phyloP scores from a whole-genome alignment of 257 asterid genomes.

The Solanum chiquidenum region DNA sequence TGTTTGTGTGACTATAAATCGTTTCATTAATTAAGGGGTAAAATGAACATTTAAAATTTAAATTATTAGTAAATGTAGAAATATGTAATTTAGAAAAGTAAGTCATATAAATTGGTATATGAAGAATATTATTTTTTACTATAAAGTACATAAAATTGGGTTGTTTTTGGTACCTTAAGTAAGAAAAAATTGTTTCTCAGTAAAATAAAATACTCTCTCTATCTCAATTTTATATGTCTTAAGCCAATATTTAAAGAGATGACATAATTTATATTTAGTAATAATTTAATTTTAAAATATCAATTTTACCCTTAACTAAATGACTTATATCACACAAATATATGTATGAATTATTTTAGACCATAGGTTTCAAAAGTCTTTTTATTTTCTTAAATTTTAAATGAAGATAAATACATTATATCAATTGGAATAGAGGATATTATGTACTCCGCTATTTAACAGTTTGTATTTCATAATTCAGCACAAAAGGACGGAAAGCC shows the following conservation, averaged over 20 bases:
- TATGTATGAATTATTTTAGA: too few relatives aligned
- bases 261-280: background rate
- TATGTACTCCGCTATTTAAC: background rate
- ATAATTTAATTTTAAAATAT: too few relatives aligned
- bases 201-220: background rate
- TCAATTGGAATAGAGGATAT: background rate
- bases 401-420: too few relatives aligned
- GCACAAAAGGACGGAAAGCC: constrained; percentile 12
- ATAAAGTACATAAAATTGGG: background rate
- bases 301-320: too few relatives aligned
- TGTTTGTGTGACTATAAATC: too few relatives aligned
- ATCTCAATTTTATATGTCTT: background rate
- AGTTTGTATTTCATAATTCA: background rate
- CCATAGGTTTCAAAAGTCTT: background rate
- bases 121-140: too few relatives aligned
- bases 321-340: background rate
- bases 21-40: too few relatives aligned
- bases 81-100: too few relatives aligned
- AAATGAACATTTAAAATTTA: too few relatives aligned
- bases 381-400: too few relatives aligned
- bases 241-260: background rate
- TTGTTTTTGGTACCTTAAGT: background rate
- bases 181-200: background rate
- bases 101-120: too few relatives aligned
- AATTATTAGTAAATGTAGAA: too few relatives aligned